phyloP scores from a whole-genome alignment of 73 alveolate species.

The Breviolum minutum region DNA sequence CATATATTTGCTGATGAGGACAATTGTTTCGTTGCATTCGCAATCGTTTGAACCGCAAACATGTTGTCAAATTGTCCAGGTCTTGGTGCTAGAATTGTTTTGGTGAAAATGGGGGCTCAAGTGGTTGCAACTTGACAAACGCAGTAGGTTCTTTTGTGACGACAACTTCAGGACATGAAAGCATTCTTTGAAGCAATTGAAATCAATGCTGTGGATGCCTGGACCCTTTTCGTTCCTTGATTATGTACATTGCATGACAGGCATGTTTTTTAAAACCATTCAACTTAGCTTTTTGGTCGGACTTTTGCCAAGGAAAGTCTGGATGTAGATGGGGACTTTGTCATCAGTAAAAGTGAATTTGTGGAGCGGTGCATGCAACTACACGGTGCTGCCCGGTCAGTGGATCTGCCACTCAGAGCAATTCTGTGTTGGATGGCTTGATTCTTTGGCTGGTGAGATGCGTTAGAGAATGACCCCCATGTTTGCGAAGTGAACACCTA shows the following conservation, averaged over 20 bases:
- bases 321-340: slow-evolving; percentile 62
- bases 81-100: not conserved
- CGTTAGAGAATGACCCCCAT: no score
- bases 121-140: not conserved
- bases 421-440: no score
- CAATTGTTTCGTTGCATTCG: not conserved
- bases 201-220: slow-evolving; percentile 66
- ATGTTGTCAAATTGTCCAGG: not conserved
- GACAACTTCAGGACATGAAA: slow-evolving; percentile 39
- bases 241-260: not conserved
- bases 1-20: slow-evolving; percentile 66
- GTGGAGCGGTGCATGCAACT: slow-evolving; percentile 74
- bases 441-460: no score
- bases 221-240: slow-evolving; percentile 51
- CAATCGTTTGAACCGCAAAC: not conserved
- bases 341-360: slow-evolving; percentile 27
- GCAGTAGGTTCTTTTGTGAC: no score
- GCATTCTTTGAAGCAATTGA: slow-evolving; percentile 74
- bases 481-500: not conserved
- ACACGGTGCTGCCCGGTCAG: slow-evolving; percentile 81
- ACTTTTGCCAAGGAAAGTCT: slow-evolving; percentile 41
- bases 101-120: not conserved
- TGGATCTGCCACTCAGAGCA: slow-evolving; percentile 5
- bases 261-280: not conserved
- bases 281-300: not conserved